Evolutionary conservation across 441 rosid species (phyloP).

Genomic region (Gossypium gossypioides): DNA sequence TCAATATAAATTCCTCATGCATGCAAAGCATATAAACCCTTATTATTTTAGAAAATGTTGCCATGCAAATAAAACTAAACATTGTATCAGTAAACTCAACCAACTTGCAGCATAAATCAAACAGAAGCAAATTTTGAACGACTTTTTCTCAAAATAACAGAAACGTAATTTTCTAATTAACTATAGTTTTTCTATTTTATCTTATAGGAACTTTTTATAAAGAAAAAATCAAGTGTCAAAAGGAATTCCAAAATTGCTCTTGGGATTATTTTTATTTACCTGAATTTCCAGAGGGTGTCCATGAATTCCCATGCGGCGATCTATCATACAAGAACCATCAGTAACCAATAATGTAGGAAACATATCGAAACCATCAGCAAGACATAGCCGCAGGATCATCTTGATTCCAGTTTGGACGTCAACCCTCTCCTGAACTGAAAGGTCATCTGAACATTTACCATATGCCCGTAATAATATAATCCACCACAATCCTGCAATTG

Average conservation of each 20-base stretch:
- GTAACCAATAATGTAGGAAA: slow-evolving; percentile 85
- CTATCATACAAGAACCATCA: slow-evolving; percentile 94
- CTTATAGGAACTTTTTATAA: not conserved
- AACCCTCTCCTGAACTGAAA: slow-evolving; percentile 77
- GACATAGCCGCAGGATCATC: slow-evolving; percentile 69
- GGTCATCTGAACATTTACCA: slow-evolving; percentile 78
- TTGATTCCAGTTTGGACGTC: slow-evolving; percentile 95
- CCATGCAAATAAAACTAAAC: not conserved
- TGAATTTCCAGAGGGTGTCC: slow-evolving; percentile 92
- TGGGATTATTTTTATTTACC: slow-evolving; percentile 25
- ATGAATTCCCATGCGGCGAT: slow-evolving; percentile 90
- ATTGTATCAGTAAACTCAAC: not conserved
- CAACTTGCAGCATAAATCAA: not conserved
- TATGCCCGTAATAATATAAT: slow-evolving; percentile 79
- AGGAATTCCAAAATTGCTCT: not conserved
- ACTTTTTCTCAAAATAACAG: not conserved
- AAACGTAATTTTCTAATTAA: not conserved
- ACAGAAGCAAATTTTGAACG: not conserved
- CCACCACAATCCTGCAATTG: slow-evolving; percentile 78
- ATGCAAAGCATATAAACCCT: not conserved
- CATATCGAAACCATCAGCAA: slow-evolving; percentile 93
- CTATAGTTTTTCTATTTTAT: not conserved
- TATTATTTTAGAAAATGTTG: not conserved
- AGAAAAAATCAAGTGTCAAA: not conserved
- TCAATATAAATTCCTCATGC: not conserved